phyloP scores from a whole-genome alignment of 495 filamentous ascomycete species.

The Diplogelasinospora grovesii region DNA sequence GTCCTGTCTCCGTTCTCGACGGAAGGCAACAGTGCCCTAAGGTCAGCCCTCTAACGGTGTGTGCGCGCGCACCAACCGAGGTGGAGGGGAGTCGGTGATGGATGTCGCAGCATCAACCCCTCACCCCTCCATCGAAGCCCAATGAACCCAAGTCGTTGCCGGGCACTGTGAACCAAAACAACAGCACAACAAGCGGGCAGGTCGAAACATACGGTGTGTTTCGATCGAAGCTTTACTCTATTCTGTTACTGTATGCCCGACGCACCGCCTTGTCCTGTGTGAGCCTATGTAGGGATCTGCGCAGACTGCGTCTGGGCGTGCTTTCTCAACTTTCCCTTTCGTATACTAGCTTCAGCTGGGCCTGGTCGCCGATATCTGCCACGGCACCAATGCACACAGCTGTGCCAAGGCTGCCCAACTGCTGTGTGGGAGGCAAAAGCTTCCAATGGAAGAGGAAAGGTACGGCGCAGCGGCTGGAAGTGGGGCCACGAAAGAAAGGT shows the following conservation, averaged over 20 bases:
- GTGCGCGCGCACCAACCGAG: not conserved
- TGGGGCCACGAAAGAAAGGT: no score
- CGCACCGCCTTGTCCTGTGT: not conserved
- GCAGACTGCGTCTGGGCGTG: slow-evolving; percentile 10
- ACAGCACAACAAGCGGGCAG: not conserved
- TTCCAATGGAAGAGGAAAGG: no score
- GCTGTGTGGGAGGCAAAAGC: no score
- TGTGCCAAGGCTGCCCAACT: no score
- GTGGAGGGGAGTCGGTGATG: not conserved
- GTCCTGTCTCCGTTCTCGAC: not conserved
- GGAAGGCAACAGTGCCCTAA: no score
- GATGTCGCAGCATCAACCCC: not conserved
- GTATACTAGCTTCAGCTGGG: no score
- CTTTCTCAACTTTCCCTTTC: no score
- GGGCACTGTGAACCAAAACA: slow-evolving; percentile 6
- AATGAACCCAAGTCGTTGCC: slow-evolving; percentile 4
- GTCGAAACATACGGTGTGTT: slow-evolving; percentile 4
- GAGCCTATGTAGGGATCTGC: not conserved
- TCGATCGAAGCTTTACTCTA: not conserved
- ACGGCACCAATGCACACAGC: not conserved
- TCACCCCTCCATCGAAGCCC: slow-evolving; percentile 4
- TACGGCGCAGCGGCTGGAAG: no score
- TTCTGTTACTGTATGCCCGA: not conserved
- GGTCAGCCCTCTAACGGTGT: no score
- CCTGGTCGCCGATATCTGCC: no score